A percentile compares a stretch with the other conserved stretches of the same genome.
Evolutionary conservation across 495 filamentous ascomycete species (phyloP).

Genomic region (Podospora comata): DNA sequence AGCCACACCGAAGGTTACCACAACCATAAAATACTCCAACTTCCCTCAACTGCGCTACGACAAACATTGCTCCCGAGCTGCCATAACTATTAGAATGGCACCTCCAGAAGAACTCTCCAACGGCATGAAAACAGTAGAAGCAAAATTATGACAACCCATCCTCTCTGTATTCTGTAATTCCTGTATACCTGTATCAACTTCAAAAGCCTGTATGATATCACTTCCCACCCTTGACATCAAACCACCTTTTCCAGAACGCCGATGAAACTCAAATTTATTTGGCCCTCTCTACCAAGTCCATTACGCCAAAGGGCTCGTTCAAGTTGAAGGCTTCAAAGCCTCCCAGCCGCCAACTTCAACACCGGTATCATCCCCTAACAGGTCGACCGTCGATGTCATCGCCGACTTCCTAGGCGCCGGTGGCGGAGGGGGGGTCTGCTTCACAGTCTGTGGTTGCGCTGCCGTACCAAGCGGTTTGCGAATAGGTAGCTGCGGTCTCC

Average conservation of each 20-base stretch:
- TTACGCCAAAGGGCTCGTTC: not conserved
- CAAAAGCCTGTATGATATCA: not conserved
- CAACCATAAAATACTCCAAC: not conserved
- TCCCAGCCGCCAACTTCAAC: conserved; percentile 47
- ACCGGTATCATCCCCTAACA: conserved; percentile 38
- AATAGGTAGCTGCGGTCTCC: conserved; percentile 15
- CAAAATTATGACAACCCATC: not conserved
- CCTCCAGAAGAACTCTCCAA: not conserved
- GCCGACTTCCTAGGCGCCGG: conserved; percentile 29
- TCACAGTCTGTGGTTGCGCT: conserved; percentile 15
- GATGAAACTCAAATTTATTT: not conserved
- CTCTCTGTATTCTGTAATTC: too few relatives aligned
- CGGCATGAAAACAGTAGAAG: not conserved
- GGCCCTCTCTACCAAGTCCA: not conserved
- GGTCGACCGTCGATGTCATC: conserved; percentile 31
- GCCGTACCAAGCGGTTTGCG: conserved; percentile 20
- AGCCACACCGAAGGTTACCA: too few relatives aligned
- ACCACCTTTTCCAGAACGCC: conserved; percentile 1
- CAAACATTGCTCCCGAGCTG: not conserved
- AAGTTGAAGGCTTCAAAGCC: conserved; percentile 42
- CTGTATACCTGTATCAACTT: not conserved
- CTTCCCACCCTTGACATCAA: not conserved
- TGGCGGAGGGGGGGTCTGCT: conserved; percentile 22
- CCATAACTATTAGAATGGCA: not conserved
- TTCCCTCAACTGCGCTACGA: not conserved